These are phyloP conservation scores for Amanita exitialis DNA, from an alignment of 768 basidiomycete species.

Conservation along the genomic window DNA sequence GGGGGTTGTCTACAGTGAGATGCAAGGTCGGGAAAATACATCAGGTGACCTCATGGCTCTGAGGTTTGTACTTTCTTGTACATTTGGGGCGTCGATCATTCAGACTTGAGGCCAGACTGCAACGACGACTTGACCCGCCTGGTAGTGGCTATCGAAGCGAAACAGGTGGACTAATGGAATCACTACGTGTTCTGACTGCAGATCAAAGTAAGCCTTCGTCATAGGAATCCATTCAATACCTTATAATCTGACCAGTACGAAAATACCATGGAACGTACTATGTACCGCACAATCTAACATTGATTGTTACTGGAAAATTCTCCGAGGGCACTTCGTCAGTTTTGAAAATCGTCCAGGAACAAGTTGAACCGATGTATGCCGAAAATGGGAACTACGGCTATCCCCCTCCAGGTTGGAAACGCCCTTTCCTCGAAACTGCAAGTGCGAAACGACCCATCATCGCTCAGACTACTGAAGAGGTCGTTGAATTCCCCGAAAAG, in stretches of 20 bases:
- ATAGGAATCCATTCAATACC: neutral
- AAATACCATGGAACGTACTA: conserved; percentile 86
- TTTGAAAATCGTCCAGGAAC: conserved; percentile 68
- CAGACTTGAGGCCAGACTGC: conserved; percentile 38
- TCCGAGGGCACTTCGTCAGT: conserved; percentile 67
- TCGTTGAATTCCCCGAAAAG: conserved; percentile 91
- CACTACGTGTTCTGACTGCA: conserved; percentile 72
- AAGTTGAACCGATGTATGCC: conserved; percentile 78
- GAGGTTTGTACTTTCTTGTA: conserved; percentile 34
- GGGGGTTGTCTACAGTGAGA: conserved; percentile 95
- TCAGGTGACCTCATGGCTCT: conserved; percentile 86
- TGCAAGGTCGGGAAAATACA: conserved; percentile 95
- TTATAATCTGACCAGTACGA: conserved; percentile 45
- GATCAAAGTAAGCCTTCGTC: conserved; percentile 62
- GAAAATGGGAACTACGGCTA: conserved; percentile 61
- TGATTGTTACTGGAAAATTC: conserved; percentile 84
- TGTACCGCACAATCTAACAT: conserved; percentile 85
- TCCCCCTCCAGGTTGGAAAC: conserved; percentile 76
- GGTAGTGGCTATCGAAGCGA: conserved; percentile 91
- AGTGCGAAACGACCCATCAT: conserved; percentile 56
- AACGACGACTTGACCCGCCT: conserved; percentile 70
- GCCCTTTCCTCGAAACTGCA: conserved; percentile 86
- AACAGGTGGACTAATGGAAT: conserved; percentile 94
- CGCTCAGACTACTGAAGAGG: conserved; percentile 39
- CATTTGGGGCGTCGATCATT: neutral